Conservation (phyloP, 257 asterid genomes). For the Solanum peruvianum region DNA sequence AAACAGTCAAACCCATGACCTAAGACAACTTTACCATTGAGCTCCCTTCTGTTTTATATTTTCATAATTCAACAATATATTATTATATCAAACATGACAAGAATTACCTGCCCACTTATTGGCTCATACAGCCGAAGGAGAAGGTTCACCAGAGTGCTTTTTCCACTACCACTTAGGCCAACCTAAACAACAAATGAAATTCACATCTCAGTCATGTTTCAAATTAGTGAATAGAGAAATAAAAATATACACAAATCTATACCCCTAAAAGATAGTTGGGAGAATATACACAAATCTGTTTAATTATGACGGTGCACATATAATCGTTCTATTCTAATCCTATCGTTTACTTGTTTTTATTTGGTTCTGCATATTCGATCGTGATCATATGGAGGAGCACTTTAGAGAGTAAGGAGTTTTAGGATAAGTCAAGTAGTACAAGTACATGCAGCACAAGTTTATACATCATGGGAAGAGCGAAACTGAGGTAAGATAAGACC, state of each 20-base stretch:
- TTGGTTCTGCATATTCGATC: background rate
- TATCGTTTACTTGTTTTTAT: background rate
- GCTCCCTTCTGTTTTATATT: background rate
- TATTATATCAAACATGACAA: background rate
- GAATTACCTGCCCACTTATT: conserved; percentile 72
- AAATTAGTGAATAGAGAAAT: background rate
- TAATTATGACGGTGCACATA: background rate
- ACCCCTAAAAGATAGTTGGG: background rate
- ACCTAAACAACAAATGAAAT: conserved; percentile 29
- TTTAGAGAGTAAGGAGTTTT: background rate
- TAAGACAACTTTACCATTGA: background rate
- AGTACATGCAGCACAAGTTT: background rate
- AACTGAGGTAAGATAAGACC: background rate
- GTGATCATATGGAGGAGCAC: background rate
- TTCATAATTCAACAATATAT: background rate
- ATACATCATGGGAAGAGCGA: background rate
- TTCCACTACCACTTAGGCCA: conserved; percentile 98
- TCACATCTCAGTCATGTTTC: background rate
- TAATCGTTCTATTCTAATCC: background rate
- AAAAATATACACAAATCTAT: background rate
- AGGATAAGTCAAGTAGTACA: background rate
- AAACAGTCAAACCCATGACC: background rate
- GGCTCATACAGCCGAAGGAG: conserved; percentile 95
- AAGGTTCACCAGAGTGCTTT: conserved; percentile 89
- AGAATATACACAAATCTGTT: background rate